Evolutionary conservation across 345 rosid species (phyloP).

Genomic region (Eucalyptus marginata): DNA sequence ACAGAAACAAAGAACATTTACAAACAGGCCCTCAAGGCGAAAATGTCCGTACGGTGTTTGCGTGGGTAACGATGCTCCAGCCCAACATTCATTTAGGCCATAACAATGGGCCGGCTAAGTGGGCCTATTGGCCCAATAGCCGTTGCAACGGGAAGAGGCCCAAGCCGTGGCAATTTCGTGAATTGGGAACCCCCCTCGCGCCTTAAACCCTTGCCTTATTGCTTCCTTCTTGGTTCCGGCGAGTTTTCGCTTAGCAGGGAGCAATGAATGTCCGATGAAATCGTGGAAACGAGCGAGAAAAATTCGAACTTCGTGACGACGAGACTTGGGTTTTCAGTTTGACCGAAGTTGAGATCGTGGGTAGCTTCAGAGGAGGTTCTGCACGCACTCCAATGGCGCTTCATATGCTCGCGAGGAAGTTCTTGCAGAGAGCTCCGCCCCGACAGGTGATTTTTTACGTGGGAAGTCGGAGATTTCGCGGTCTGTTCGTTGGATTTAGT

Average conservation of each 20-base stretch:
- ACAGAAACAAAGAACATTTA: too few species aligned
- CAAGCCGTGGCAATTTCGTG: not conserved
- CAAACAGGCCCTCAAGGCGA: too few species aligned
- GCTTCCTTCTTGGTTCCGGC: not conserved
- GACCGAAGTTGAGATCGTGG: not conserved
- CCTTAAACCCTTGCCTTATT: not conserved
- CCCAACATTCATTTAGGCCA: not conserved
- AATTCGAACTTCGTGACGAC: not conserved
- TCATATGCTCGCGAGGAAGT: not conserved
- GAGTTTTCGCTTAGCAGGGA: not conserved
- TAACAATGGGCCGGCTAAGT: not conserved
- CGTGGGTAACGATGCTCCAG: not conserved
- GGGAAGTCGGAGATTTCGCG: not conserved
- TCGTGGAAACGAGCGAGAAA: not conserved
- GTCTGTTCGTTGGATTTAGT: not conserved
- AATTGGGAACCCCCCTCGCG: not conserved
- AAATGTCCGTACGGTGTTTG: not conserved
- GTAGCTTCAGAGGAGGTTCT: not conserved
- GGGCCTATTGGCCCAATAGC: not conserved
- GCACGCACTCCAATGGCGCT: not conserved
- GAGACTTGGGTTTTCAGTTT: not conserved
- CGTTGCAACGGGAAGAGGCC: not conserved
- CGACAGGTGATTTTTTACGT: not conserved
- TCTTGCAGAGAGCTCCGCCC: not conserved
- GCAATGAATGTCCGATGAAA: not conserved